Evolutionary conservation across 2,329 filamentous ascomycete genomes (phyloP).

Genomic region (Scedosporium dehoogii): DNA sequence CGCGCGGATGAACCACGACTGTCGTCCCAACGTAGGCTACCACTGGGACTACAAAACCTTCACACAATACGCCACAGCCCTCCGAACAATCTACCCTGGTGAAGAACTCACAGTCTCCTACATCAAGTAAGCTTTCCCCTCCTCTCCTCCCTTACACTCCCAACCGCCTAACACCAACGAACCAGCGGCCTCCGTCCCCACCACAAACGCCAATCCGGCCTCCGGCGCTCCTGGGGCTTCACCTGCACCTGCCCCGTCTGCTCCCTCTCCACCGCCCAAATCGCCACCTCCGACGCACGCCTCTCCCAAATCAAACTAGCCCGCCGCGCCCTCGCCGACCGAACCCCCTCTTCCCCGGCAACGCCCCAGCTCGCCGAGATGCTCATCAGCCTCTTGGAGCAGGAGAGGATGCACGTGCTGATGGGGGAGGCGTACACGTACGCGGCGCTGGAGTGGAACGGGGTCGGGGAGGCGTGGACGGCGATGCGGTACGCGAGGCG

Average conservation of each 20-base stretch:
- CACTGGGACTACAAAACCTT: conserved; percentile 27
- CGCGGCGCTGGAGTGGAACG: conserved; percentile 29
- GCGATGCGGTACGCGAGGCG: conserved; percentile 26
- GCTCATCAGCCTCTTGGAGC: conserved; percentile 26
- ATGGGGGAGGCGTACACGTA: conserved; percentile 25
- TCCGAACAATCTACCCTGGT: conserved; percentile 27
- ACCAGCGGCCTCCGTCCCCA: conserved; percentile 17
- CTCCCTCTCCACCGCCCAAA: conserved; percentile 16
- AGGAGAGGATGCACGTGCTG: conserved; percentile 25
- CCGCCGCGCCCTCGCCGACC: conserved; percentile 7
- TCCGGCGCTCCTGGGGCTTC: conserved; percentile 29
- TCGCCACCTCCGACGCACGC: conserved; percentile 25
- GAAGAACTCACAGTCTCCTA: conserved; percentile 34
- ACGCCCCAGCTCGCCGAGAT: conserved; percentile 28
- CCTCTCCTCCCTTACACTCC: not conserved
- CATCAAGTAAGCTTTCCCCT: conserved; percentile 19
- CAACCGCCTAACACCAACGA: not conserved
- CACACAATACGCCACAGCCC: conserved; percentile 27
- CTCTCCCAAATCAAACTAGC: conserved; percentile 23
- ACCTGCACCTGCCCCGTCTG: conserved; percentile 28
- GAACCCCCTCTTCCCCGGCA: not conserved
- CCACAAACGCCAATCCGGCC: conserved; percentile 17
- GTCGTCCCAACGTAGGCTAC: conserved; percentile 33
- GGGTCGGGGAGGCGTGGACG: conserved; percentile 26
- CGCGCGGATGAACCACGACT: conserved; percentile 35